Percentiles rank a stretch among this genome's conserved stretches.
Evolutionary conservation across 306 rosid species (phyloP).

Genomic region (Dalbergia cultrata): DNA sequence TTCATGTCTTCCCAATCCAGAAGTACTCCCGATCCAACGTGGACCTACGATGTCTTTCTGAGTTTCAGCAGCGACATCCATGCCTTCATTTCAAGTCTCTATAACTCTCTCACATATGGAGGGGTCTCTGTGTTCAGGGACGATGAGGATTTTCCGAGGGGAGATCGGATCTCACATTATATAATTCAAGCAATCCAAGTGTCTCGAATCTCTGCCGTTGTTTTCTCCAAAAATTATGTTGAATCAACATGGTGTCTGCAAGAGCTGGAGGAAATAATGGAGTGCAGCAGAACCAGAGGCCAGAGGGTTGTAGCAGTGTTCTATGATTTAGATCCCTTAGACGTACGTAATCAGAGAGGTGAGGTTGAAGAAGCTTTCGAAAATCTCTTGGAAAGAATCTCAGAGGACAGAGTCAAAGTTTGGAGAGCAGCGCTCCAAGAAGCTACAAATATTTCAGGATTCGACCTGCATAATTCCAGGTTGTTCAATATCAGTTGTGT

Average conservation of each 20-base stretch:
- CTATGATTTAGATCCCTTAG: not conserved
- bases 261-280: not conserved
- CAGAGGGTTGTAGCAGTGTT: not conserved
- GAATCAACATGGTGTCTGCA: not conserved
- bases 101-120: not conserved
- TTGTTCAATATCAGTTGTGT: no score
- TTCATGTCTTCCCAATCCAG: no score
- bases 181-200: not conserved
- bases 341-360: no score
- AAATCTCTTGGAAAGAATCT: not conserved
- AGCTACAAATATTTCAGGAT: not conserved
- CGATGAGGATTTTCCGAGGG: no score
- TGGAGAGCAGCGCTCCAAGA: not conserved
- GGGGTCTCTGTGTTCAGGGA: not conserved
- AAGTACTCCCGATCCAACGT: no score
- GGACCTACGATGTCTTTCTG: not conserved
- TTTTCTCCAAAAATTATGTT: not conserved
- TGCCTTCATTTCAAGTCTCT: not conserved
- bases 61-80: not conserved
- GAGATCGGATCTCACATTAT: no score
- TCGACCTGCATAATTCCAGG: no score
- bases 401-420: not conserved
- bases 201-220: not conserved
- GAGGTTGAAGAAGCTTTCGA: not conserved
- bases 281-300: not conserved